These are phyloP conservation scores for Podosphaera aphanis DNA, from an alignment of 2,329 filamentous ascomycete species.

Conservation along the genomic window DNA sequence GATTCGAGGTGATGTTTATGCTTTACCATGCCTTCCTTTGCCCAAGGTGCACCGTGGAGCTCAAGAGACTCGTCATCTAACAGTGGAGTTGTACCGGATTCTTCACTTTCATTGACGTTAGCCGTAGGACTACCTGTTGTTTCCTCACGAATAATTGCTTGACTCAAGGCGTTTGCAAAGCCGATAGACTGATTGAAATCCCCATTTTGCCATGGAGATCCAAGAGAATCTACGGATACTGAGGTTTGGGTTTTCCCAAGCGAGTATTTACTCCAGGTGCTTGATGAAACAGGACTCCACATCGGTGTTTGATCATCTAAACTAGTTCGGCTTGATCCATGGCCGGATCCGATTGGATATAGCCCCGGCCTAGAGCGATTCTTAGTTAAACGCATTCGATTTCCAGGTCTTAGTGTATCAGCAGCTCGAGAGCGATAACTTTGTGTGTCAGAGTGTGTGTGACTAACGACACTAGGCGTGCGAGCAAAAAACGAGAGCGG, in stretches of 20 bases:
- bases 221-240: slow-evolving; percentile 78
- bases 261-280: slow-evolving; percentile 86
- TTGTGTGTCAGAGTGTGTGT: slow-evolving; percentile 64
- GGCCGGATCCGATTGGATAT: slow-evolving; percentile 46
- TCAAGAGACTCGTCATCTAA: slow-evolving; percentile 86
- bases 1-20: slow-evolving; percentile 92
- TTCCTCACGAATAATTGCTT: slow-evolving; percentile 88
- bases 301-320: slow-evolving; percentile 76
- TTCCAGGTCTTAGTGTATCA: slow-evolving; percentile 19
- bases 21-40: slow-evolving; percentile 86
- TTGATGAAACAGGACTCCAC: slow-evolving; percentile 59
- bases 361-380: slow-evolving; percentile 58
- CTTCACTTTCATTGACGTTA: slow-evolving; percentile 17
- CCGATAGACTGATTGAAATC: slow-evolving; percentile 94
- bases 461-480: slow-evolving; percentile 76
- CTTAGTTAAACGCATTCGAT: slow-evolving; percentile 56
- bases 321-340: slow-evolving; percentile 81
- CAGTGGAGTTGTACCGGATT: slow-evolving; percentile 30
- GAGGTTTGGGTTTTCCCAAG: slow-evolving; percentile 76
- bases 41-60: slow-evolving; percentile 84
- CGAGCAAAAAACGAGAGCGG: slow-evolving; percentile 51
- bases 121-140: slow-evolving; percentile 26
- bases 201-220: slow-evolving; percentile 46
- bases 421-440: slow-evolving; percentile 50
- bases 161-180: slow-evolving; percentile 86